A percentile compares a stretch with the other conserved stretches of the same genome.
These are phyloP conservation scores for Trifolium fragiferum DNA, from an alignment of 306 rosid species.

Conservation along the genomic window DNA sequence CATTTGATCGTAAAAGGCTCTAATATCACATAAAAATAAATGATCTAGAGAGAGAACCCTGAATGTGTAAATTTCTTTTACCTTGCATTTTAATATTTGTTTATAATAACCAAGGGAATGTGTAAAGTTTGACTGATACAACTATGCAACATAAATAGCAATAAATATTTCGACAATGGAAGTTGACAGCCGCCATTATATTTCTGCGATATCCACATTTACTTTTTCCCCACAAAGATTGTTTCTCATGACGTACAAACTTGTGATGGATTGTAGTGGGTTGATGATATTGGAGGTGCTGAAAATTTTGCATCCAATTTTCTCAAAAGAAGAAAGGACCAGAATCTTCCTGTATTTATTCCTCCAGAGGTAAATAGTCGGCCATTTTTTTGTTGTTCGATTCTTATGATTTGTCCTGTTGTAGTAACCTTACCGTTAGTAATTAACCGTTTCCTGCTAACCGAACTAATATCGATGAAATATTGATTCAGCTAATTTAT, in stretches of 20 bases:
- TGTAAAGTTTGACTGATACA: background rate
- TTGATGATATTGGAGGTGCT: constrained; percentile 88
- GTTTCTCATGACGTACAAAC: constrained; percentile 30
- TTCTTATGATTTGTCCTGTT: constrained; percentile 23
- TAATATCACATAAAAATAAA: constrained; percentile 15
- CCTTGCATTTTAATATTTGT: constrained; percentile 21
- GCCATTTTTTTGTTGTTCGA: constrained; percentile 22
- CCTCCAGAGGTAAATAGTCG: constrained; percentile 77
- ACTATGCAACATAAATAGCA: constrained; percentile 12
- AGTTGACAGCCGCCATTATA: constrained; percentile 34
- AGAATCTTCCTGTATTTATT: constrained; percentile 75
- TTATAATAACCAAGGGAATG: constrained; percentile 23
- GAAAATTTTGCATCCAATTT: constrained; percentile 73
- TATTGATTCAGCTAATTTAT: constrained; percentile 26
- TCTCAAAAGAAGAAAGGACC: constrained; percentile 64
- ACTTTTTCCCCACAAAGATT: background rate
- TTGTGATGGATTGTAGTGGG: constrained; percentile 66
- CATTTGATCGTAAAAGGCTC: constrained; percentile 11
- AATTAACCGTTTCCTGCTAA: constrained; percentile 25
- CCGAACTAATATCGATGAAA: constrained; percentile 28
- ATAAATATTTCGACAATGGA: constrained; percentile 20
- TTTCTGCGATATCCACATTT: constrained; percentile 17
- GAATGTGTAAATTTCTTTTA: constrained; percentile 6
- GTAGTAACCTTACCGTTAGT: constrained; percentile 29
- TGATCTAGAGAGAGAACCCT: constrained; percentile 18